Evolutionary conservation across 163 green algal genomes (phyloP).

Genomic region (Volvox carteri): DNA sequence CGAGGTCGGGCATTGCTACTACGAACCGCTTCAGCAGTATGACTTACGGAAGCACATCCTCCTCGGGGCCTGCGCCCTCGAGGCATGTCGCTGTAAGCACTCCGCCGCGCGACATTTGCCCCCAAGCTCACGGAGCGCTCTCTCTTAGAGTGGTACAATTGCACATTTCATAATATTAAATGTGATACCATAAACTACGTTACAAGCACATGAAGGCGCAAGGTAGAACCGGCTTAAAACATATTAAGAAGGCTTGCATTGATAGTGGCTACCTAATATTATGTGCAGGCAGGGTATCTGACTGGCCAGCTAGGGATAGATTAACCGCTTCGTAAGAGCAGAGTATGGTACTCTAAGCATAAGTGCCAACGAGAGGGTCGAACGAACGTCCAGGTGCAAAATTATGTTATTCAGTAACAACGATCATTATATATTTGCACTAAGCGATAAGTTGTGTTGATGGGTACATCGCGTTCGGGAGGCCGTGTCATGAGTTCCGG

Average conservation of each 20-base stretch:
- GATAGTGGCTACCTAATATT: too few species aligned
- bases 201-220: background rate
- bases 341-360: background rate
- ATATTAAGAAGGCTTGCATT: too few species aligned
- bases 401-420: background rate
- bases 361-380: too few species aligned
- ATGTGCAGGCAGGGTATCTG: too few species aligned
- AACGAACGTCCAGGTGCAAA: background rate
- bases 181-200: background rate
- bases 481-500: background rate
- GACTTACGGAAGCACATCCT: constrained; percentile 37
- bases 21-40: background rate
- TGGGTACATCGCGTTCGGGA: background rate
- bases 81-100: constrained; percentile 15
- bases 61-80: background rate
- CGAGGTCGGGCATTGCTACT: background rate
- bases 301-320: too few species aligned
- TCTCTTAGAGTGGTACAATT: constrained; percentile 9
- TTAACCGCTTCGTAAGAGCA: too few species aligned
- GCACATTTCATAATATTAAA: too few species aligned
- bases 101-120: constrained; percentile 37
- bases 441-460: background rate
- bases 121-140: background rate
- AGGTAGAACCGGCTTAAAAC: background rate
- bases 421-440: background rate